Evolutionary conservation across 768 basidiomycete genomes (phyloP), one percentile per base, ranked within the genome.

Genomic region (Rhodotorula paludigena): DNA sequence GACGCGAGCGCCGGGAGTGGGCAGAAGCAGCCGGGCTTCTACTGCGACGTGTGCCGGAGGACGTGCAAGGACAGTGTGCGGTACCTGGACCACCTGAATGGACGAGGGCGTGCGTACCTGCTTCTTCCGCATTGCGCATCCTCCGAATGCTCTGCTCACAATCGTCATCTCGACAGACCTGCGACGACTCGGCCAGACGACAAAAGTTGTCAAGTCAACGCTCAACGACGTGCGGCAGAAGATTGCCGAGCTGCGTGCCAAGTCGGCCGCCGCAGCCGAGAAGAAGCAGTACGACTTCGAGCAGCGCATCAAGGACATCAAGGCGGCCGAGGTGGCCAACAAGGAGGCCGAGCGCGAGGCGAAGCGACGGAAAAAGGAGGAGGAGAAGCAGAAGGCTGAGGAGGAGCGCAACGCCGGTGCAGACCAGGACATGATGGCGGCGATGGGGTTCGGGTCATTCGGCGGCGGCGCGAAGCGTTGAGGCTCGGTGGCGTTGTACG

Each of bases 201-300:
- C 94, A 28, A 87, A 87, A 61, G 82, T 96, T 61, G 87, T 86
- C 74, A 85, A 92, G 25, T 97, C 96, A 4, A 93, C 93, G 1
- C 80, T 98, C 25, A 86, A 87, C 71, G 91, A 99, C 80, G 96
- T 99, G 59, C 89, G 91, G 52, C 87, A 87, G 10, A 86, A 89
- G 66, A 98, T 99, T 79, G 89, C 90, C 0, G 81, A 84, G 44
- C 81, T 99, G 38, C 86, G 94, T 21, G 92, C 90, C 78, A 87
- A 86, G 78, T 93, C 93, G 4, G 88, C 86, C 68, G 86, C 89
- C 48, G 86, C 87, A 14, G 85, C 91, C 1, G 82, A 84, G 35
- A 87, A 90, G 0, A 96, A 96, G 77, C 85, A 87, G n/a, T 99
- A 85, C 76, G 94, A 99, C 80, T 99, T 99, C 80, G 88, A 92